Base-by-base conservation (phyloP, 2,329 filamentous ascomycete species). In the Chaetomium globosum region DNA sequence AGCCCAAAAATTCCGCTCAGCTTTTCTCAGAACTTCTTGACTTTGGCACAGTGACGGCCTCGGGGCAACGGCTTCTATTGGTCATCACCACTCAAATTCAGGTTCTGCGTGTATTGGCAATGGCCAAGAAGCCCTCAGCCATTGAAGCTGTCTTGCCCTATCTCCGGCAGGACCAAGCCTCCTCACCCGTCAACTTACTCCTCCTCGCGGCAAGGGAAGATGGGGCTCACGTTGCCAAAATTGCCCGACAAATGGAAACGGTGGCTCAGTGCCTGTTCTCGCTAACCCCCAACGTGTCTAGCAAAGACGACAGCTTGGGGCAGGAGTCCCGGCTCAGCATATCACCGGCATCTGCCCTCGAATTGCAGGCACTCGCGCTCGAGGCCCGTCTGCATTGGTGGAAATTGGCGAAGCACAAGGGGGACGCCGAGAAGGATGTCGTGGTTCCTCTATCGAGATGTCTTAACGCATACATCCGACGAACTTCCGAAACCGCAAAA, bases 41-140 rank as follows among this genome's bases (percentile, higher is more conserved):
- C 63, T 90, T 90, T 68, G 79, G 81, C n/a, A 75, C 76, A 1
- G 71, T 80, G 5, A 76, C 77, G 8, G 73, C 80, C 3, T 73
- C 80, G 0, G 78, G 79, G 0, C 70, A 77, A 1, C 79, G 83
- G 6, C 79, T 89, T 8, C 71, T 77, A 12, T 78, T 91, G 4
- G 76, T 89, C n/a, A 83, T 88, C 46, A 82, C 81, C 5, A 84
- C 87, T 28, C 90, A 93, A 71, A 79, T 86, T 21, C 86, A 90
- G 65, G 81, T 85, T 0, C 78, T 93, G 46, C 85, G 87, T 56
- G 78, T 92, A 46, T 79, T 93, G 52, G 81, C 85, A 0, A 81
- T 82, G 36, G 79, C 83, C 8, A 87, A 85, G 69, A 89, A 87
- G 70, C 81, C 88, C 0, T 76, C 81, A 1, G 78, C 84, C 33